Evolutionary conservation across 176 grass and related monocot species (phyloP), one percentile per base, ranked within the genome.

Genomic region (Phyllostachys edulis): DNA sequence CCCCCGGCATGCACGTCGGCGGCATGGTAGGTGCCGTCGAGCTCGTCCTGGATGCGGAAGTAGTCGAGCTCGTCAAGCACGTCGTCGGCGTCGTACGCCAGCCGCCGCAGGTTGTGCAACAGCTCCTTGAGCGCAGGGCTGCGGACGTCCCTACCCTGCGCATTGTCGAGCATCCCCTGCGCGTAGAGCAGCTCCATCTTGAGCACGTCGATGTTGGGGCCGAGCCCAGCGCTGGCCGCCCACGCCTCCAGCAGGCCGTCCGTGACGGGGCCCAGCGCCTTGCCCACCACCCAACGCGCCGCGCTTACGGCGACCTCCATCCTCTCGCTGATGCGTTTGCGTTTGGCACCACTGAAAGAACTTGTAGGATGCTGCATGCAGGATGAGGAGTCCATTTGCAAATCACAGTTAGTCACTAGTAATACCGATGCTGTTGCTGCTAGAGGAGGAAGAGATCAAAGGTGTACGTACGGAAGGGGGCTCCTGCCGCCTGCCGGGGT

Each of bases 21-120:
- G 0, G 76, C 84, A 2, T 86, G n/a, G 56, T 4, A 32, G 45
- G 84, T 86, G 45, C 23, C 56, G 2, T 73, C 15, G 6, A 80
- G 76, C n/a, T 0, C 0, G 23, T 86, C 84, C 67, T 80, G 76
- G 84, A 86, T 86, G 5, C 76, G 76, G 4, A 80, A 80, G 67
- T 86, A 86, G 0, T 86, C 68, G 1, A 86, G 32, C 59, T 86
- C 84, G 23, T 86, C 76, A 0, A 86, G 56, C 32, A 62, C 34
- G 23, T 80, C 76, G 1, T 80, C 78, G 0, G 78, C 85, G 0
- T 0, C 0, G 1, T 76, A 80, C 0, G 45, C 76, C 1, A 76
- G 38, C 0, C 27, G 18, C 5, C 17, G 63, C 18, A 90, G 69
- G n/a, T 77, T 11, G 0, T 44, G 52, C 20, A 90, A 44, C 20